phyloP scores from a whole-genome alignment of 306 rosid species.

The Dryas alaskensis region DNA sequence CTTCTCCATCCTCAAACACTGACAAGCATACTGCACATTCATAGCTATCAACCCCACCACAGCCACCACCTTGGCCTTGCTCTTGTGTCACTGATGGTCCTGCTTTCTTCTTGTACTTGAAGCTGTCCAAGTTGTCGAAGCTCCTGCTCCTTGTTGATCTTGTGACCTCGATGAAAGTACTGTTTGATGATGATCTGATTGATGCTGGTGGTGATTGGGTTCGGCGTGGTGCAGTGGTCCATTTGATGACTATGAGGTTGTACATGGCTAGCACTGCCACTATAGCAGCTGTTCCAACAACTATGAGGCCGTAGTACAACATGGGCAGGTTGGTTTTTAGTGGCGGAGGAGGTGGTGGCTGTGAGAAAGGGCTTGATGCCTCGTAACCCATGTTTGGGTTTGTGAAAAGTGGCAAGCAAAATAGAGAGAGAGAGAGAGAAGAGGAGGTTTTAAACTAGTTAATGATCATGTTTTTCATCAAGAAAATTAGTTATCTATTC shows the following conservation, averaged over 20 bases:
- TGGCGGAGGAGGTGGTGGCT: constrained; percentile 20
- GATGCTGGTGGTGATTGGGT: constrained; percentile 13
- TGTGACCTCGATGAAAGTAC: neutral
- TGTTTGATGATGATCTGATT: neutral
- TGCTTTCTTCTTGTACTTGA: constrained; percentile 64
- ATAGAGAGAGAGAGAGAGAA: neutral
- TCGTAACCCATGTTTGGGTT: constrained; percentile 3
- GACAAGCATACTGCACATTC: constrained; percentile 83
- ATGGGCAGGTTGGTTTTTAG: constrained; percentile 42
- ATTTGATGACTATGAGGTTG: constrained; percentile 61
- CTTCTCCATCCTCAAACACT: constrained; percentile 86
- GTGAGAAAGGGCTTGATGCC: neutral
- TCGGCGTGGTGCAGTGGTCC: constrained; percentile 31
- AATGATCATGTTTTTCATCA: neutral
- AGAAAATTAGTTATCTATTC: neutral
- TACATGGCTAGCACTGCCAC: constrained; percentile 54
- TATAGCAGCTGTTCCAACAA: constrained; percentile 55
- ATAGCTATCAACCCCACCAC: constrained; percentile 14
- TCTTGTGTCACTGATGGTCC: constrained; percentile 2
- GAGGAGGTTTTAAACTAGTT: neutral
- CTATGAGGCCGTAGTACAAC: constrained; percentile 68
- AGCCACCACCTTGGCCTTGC: neutral
- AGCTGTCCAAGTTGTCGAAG: constrained; percentile 47
- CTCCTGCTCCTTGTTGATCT: constrained; percentile 16
- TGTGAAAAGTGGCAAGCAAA: constrained; percentile 1